Conservation (phyloP, 2,329 filamentous ascomycete species). For the Fusarium fujikuroi region DNA sequence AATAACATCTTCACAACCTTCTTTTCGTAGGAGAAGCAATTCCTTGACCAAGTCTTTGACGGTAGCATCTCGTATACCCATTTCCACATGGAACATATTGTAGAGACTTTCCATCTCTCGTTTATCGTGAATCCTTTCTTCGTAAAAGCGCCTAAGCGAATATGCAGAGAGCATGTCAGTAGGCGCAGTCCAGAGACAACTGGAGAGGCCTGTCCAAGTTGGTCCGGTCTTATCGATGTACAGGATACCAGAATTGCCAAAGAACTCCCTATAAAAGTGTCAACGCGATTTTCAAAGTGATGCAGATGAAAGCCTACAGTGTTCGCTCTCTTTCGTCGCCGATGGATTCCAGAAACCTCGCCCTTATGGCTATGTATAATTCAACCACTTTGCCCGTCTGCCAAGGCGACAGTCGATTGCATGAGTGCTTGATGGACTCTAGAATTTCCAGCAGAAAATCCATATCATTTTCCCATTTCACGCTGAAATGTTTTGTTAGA, state of each 20-base stretch:
- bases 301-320: not conserved
- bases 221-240: not conserved
- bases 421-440: not conserved
- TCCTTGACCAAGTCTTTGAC: conserved; percentile 10
- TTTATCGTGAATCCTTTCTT: not conserved
- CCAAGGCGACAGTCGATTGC: not conserved
- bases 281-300: fast-evolving
- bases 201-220: not conserved
- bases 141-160: conserved; percentile 6
- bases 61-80: conserved; percentile 12
- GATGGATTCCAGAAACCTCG: not conserved
- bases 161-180: not conserved
- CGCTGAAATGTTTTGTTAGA: not conserved
- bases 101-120: not conserved
- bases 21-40: not conserved
- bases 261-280: conserved; percentile 1
- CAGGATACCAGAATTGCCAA: conserved; percentile 1
- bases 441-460: not conserved
- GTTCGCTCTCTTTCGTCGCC: not conserved
- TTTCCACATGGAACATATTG: not conserved
- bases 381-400: not conserved
- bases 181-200: conserved; percentile 22
- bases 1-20: not conserved
- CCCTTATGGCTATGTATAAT: not conserved
- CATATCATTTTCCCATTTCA: not conserved